Conservation (phyloP, 805 yeast genomes). For the Aciculoconidium aculeatum region DNA sequence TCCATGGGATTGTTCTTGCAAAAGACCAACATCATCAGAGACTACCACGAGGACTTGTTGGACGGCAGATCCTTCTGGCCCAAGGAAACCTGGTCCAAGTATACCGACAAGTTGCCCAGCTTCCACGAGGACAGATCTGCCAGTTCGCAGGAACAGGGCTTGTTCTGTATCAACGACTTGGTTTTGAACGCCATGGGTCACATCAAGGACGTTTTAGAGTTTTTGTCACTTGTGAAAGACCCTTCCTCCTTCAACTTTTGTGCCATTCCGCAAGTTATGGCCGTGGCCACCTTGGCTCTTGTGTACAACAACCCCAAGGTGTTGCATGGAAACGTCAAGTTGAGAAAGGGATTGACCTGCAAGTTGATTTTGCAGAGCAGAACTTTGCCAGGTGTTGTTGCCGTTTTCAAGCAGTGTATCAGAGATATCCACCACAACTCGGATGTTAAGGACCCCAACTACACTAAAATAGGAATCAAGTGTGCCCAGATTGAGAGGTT, state of each 20-base stretch:
- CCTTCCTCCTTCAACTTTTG: conserved; percentile 85
- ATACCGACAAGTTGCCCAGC: conserved; percentile 58
- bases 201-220: conserved; percentile 68
- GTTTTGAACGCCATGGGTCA: conserved; percentile 76
- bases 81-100: conserved; percentile 82
- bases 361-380: conserved; percentile 66
- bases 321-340: conserved; percentile 69
- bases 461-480: conserved; percentile 72
- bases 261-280: conserved; percentile 99
- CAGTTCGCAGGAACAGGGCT: conserved; percentile 50
- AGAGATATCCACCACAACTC: conserved; percentile 75
- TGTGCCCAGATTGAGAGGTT: conserved; percentile 88
- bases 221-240: conserved; percentile 71
- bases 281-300: conserved; percentile 86
- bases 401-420: conserved; percentile 70
- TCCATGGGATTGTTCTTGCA: conserved; percentile 95
- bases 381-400: conserved; percentile 68
- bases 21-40: conserved; percentile 93
- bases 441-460: conserved; percentile 78
- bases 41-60: conserved; percentile 82
- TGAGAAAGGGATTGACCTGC: conserved; percentile 85
- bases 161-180: conserved; percentile 74
- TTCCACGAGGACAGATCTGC: conserved; percentile 39
- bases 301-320: conserved; percentile 78
- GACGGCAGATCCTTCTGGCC: conserved; percentile 98